Evolutionary conservation across 192 early-diverging fungal genomes (phyloP), one percentile per base, ranked within the genome.

Genomic region (Coemansia sp.): DNA sequence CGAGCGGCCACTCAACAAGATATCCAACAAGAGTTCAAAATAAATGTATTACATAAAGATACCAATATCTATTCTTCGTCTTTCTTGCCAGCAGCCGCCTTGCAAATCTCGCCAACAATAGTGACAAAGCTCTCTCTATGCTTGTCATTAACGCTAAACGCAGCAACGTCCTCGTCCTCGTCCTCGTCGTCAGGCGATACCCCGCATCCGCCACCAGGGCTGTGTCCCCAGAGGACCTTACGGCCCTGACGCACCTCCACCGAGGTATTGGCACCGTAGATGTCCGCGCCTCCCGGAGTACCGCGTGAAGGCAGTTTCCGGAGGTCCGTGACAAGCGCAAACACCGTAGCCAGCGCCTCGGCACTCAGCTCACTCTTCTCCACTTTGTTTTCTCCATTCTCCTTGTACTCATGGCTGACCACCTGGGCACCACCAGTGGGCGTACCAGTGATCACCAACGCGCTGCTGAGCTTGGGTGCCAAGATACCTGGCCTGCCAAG

Each of bases 261-360:
- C 21, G 58, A 67, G 0, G 73, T 80, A 62, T 80, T 80, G 12
- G 69, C 70, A 31, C 78, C 78, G 73, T 75, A 80, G 32, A 80
- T 67, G 38, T 80, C 78, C 1, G 70, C 60, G 14, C 69, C 69
- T 3, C 73, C 73, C 4, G 66, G 70, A 10, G 32, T 23, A 10
- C 12, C 25, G 25, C 39, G 63, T n/a, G 32, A 31, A 4, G 73
- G 73, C 34, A 80, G 51, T 1, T 45, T 29, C 37, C 38, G 64
- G 32, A 80, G 51, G 21, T 69, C 41, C 3, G 72, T 44, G 27
- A 75, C 73, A 21, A 67, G 64, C 21, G 46, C 61, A 36, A 69
- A 64, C 8, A 80, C 70, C 0, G 65, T 63, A 8, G 58, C 27
- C 6, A 67, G 59, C 0, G 42, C 50, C 10, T 65, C 44, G 5